Percentiles rank a stretch among this genome's conserved stretches.
These are phyloP conservation scores for Porodaedalea pini DNA, from an alignment of 1,284 basidiomycete species.

Conservation along the genomic window DNA sequence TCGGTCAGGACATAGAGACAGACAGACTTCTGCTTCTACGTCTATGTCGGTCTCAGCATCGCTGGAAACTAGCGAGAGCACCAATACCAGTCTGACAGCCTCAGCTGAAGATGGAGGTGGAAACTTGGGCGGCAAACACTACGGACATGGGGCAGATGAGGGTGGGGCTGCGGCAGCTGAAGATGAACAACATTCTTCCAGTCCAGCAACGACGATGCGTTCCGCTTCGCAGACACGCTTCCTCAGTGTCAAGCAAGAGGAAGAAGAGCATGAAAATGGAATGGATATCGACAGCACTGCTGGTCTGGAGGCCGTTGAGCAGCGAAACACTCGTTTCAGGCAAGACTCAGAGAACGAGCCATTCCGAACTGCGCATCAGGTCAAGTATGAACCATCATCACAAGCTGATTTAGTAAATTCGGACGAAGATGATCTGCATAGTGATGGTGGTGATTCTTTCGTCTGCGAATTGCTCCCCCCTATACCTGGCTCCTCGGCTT, in stretches of 20 bases:
- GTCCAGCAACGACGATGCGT: constrained; percentile 6
- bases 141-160: neutral
- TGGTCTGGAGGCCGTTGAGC: neutral
- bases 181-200: neutral
- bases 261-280: neutral
- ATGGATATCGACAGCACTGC: neutral
- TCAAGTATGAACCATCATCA: neutral
- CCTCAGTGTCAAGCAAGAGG: constrained; percentile 10
- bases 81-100: neutral
- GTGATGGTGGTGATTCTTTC: constrained; percentile 4
- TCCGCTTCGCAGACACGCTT: neutral
- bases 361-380: neutral
- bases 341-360: neutral
- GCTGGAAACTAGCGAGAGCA: neutral
- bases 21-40: constrained; percentile 11
- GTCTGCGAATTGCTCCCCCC: constrained; percentile 1
- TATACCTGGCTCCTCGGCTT: neutral
- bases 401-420: neutral
- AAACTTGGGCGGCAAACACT: neutral
- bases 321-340: neutral
- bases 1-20: neutral
- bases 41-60: neutral
- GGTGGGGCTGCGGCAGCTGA: neutral
- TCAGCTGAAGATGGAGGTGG: neutral
- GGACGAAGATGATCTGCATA: neutral